Percentiles rank a stretch among this genome's conserved stretches.
Evolutionary conservation across 768 basidiomycete species (phyloP).

Genomic region (Leccinum aurantiacum): DNA sequence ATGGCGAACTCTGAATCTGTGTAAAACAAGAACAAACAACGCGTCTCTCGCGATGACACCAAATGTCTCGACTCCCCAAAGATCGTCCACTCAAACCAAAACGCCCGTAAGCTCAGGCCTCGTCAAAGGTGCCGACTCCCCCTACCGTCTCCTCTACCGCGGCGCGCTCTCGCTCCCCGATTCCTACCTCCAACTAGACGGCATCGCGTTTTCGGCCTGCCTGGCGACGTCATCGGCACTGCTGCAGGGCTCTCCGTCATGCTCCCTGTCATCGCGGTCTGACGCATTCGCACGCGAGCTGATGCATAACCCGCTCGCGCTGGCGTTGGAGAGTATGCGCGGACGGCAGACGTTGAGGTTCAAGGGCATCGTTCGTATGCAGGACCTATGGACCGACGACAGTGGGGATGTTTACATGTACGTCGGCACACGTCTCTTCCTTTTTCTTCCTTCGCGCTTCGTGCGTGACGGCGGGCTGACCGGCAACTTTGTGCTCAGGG

Average conservation of each 20-base stretch:
- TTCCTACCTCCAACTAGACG: slow-evolving; percentile 70
- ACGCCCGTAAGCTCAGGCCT: too few relatives aligned
- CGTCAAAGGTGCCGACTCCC: too few relatives aligned
- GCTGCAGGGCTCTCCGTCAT: slow-evolving; percentile 30
- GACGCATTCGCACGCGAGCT: slow-evolving; percentile 37
- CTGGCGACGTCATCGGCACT: slow-evolving; percentile 35
- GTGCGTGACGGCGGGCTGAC: neutral
- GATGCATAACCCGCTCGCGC: slow-evolving; percentile 65
- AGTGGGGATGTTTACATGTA: slow-evolving; percentile 48
- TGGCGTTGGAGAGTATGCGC: slow-evolving; percentile 80
- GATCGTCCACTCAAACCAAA: neutral
- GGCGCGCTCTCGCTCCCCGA: slow-evolving; percentile 74
- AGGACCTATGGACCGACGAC: slow-evolving; percentile 61
- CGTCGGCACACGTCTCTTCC: slow-evolving; percentile 26
- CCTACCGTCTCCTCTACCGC: slow-evolving; percentile 65
- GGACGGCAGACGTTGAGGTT: slow-evolving; percentile 64
- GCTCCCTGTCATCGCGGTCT: slow-evolving; percentile 19
- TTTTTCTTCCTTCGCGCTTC: neutral
- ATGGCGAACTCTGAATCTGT: too few relatives aligned
- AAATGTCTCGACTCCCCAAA: slow-evolving; percentile 20
- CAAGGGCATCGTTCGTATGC: slow-evolving; percentile 50
- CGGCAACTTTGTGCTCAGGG: too few relatives aligned
- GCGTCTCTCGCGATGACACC: slow-evolving; percentile 3
- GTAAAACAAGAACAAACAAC: neutral
- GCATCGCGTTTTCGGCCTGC: slow-evolving; percentile 63